Conservation (phyloP, 371 early-diverging fungal species). For the Sanchytrium tribonematis region DNA sequence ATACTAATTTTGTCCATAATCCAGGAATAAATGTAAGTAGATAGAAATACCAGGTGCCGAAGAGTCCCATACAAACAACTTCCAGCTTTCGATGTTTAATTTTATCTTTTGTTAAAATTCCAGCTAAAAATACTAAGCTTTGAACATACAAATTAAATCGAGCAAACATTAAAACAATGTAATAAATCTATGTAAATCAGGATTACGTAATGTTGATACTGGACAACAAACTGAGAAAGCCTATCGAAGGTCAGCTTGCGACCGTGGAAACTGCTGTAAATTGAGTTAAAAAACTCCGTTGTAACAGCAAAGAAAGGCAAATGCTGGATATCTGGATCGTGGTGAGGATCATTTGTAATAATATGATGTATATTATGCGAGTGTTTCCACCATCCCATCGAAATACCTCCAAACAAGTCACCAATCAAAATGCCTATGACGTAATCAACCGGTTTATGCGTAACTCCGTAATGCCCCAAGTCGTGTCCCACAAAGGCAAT, state of each 20-base stretch:
- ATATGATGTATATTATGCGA: constrained; percentile 83
- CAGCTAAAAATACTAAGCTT: constrained; percentile 30
- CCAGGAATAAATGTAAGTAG: constrained; percentile 36
- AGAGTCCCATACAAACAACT: constrained; percentile 30
- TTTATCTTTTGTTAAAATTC: constrained; percentile 6
- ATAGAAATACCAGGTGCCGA: constrained; percentile 46
- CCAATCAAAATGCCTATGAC: constrained; percentile 50
- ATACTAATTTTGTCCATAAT: constrained; percentile 25
- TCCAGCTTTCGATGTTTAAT: constrained; percentile 44
- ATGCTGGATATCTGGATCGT: constrained; percentile 91
- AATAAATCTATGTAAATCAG: constrained; percentile 29
- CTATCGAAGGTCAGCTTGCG: constrained; percentile 47
- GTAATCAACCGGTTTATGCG: constrained; percentile 36
- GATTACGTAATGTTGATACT: constrained; percentile 39
- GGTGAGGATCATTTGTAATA: constrained; percentile 50
- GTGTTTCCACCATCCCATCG: constrained; percentile 84
- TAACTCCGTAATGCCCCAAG: constrained; percentile 72
- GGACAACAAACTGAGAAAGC: constrained; percentile 36
- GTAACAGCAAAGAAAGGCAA: constrained; percentile 75
- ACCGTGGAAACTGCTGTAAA: constrained; percentile 76
- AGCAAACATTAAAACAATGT: constrained; percentile 53
- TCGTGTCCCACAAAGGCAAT: constrained; percentile 73
- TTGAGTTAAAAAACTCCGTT: constrained; percentile 36
- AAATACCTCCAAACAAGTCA: constrained; percentile 53
- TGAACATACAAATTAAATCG: constrained; percentile 67